Conservation (phyloP, 176 grass and related monocot genomes). For the Metroxylon sagu region DNA sequence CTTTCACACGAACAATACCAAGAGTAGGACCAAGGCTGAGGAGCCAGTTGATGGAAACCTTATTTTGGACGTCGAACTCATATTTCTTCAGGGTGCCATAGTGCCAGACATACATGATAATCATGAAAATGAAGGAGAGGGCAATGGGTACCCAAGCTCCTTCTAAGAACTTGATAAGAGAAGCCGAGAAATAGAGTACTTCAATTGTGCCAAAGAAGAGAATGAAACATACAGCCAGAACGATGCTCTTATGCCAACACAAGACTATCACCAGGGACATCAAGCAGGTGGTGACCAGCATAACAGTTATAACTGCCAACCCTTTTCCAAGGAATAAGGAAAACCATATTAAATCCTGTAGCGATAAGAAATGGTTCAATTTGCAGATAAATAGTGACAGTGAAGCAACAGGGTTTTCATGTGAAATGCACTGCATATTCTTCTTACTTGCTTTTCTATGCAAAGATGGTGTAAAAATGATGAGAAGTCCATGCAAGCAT, state of each 20-base stretch:
- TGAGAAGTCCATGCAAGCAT: no score
- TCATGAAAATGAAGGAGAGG: conserved; percentile 68
- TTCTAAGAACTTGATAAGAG: conserved; percentile 70
- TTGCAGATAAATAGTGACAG: no score
- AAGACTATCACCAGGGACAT: conserved; percentile 83
- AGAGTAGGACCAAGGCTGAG: conserved; percentile 67
- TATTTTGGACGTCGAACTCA: conserved; percentile 81
- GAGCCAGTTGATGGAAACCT: conserved; percentile 81
- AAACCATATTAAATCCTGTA: background rate
- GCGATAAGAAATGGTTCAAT: background rate
- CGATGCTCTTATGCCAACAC: conserved; percentile 79
- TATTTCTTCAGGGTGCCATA: conserved; percentile 79
- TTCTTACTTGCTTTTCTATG: no score
- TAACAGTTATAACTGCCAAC: conserved; percentile 80
- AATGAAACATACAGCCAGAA: conserved; percentile 48
- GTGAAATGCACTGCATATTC: no score
- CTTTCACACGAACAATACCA: conserved; percentile 77
- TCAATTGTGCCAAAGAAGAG: conserved; percentile 78
- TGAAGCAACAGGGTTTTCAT: no score
- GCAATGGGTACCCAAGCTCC: conserved; percentile 91
- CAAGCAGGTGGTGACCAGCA: conserved; percentile 89
- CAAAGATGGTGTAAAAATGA: no score
- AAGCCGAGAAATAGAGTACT: conserved; percentile 64
- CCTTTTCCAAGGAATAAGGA: conserved; percentile 31
- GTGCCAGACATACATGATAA: conserved; percentile 82